Percentiles rank a stretch among this genome's conserved stretches.
Evolutionary conservation across 2,329 filamentous ascomycete species (phyloP).

Genomic region (Aspergillus jensenii): DNA sequence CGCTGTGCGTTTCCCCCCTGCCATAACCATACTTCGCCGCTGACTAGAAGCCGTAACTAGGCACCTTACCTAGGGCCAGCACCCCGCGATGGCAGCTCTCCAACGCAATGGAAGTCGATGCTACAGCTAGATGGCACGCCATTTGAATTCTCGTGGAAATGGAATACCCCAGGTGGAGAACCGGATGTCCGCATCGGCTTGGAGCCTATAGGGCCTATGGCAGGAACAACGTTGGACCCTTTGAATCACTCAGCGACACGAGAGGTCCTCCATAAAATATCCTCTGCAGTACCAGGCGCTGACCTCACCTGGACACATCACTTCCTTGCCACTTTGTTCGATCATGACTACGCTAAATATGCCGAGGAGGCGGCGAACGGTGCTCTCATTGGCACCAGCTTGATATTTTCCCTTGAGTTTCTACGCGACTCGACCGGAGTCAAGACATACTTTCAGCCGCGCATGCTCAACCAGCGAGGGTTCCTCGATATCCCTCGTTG

Average conservation of each 20-base stretch:
- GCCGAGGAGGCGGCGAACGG: neutral
- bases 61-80: slow-evolving; percentile 5
- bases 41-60: neutral
- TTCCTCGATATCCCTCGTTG: neutral
- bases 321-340: slow-evolving; percentile 4
- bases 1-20: neutral
- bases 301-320: slow-evolving; percentile 6
- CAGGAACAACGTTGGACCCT: slow-evolving; percentile 4
- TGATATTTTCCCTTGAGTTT: slow-evolving; percentile 6
- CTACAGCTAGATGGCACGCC: slow-evolving; percentile 4
- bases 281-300: neutral
- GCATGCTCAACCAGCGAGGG: neutral
- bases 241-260: slow-evolving; percentile 1
- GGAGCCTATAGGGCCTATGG: slow-evolving; percentile 7
- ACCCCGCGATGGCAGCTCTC: neutral
- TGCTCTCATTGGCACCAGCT: neutral
- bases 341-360: slow-evolving; percentile 8
- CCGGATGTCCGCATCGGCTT: slow-evolving; percentile 5
- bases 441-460: slow-evolving; percentile 9
- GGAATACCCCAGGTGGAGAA: neutral
- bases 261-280: slow-evolving; percentile 1
- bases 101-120: slow-evolving; percentile 4
- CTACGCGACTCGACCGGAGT: neutral
- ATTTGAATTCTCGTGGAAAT: slow-evolving; percentile 7
- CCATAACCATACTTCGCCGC: neutral